These are phyloP conservation scores for Endocarpon pusillum DNA, from an alignment of 495 filamentous ascomycete species.

Conservation along the genomic window DNA sequence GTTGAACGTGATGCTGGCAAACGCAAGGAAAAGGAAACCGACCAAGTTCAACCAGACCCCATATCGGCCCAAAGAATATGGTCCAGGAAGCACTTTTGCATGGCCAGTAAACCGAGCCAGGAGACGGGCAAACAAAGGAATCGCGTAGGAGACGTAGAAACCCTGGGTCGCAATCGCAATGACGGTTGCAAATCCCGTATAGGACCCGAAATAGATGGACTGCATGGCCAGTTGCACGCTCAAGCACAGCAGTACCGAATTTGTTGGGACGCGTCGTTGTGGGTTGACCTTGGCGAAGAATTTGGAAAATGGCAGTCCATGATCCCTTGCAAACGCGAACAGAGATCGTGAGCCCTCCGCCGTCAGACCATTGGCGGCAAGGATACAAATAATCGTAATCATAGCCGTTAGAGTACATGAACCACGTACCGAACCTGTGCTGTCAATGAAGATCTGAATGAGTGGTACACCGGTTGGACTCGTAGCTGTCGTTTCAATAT, in stretches of 20 bases:
- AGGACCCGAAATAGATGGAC: conserved; percentile 39
- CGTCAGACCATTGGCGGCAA: conserved; percentile 24
- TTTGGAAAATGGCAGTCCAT: conserved; percentile 28
- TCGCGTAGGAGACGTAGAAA: conserved; percentile 43
- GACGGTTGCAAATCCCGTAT: conserved; percentile 39
- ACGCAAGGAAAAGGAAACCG: conserved; percentile 35
- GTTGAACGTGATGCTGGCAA: conserved; percentile 39
- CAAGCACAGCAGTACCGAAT: conserved; percentile 30
- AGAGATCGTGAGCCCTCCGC: conserved; percentile 28
- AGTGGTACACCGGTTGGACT: conserved; percentile 30
- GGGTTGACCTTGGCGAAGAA: conserved; percentile 24
- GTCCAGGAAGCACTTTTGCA: conserved; percentile 18
- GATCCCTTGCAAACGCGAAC: conserved; percentile 31
- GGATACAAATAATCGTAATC: conserved; percentile 24
- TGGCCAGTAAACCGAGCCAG: conserved; percentile 31
- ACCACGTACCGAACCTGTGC: conserved; percentile 23
- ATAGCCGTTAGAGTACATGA: conserved; percentile 23
- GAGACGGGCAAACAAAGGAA: conserved; percentile 34
- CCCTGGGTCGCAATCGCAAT: conserved; percentile 39
- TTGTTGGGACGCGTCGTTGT: conserved; percentile 28
- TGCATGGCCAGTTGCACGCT: conserved; percentile 36
- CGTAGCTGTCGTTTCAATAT: conserved; percentile 21
- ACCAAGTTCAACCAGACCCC: conserved; percentile 26
- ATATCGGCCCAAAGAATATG: conserved; percentile 22
- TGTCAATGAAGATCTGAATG: conserved; percentile 32